Base-by-base conservation (phyloP, 1,139 yeast species). In the Yamadazyma pseudoaaseri region DNA sequence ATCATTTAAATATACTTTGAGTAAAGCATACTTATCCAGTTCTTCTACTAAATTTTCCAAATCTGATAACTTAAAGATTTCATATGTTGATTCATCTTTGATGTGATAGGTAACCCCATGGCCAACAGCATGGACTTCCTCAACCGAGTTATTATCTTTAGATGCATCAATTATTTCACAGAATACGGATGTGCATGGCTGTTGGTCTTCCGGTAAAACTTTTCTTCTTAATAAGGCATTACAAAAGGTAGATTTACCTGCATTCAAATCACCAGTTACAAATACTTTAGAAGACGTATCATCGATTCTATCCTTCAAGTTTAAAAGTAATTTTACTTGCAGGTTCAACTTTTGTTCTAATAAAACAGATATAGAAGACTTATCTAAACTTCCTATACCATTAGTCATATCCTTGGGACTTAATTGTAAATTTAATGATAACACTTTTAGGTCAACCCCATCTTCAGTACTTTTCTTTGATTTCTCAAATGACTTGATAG, bases 181-280 rank as follows among this genome's bases (percentile, higher is more conserved):
- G 52, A 94, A 94, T 1, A 94, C 97, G 37, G 87, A 82, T 0
- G 99, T 94, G 50, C 97, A 90, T 1, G 99, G 99, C 52, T 94
- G 96, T 54, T 94, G 98, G 58, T 94, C 99, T 49, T 86, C 96
- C 0, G 99, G 98, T 31, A 92, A 65, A 1, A 94, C 61, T 35
- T 78, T 76, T 41, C 95, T 73, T 45, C 94, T 71, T 43, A 94
- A 64, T 31, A 94, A 65, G 0, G 97, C 94, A 54, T 94, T 94
- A 60, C 98, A 94, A 49, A 94, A 87, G 1, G 96, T 86, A 1
- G 97, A 87, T 54, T 94, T 94, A 4, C 99, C 99, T 0, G 98
- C 86, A 57, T 94, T 94, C 48, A 94, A 73, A 58, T 94, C 99
- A 30, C 99, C 99, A 2, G 98, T 94, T 24, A 94, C 90, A 48